Base-by-base conservation (phyloP, 176 grass and related monocot genomes). In the Hordeum vulgare region DNA sequence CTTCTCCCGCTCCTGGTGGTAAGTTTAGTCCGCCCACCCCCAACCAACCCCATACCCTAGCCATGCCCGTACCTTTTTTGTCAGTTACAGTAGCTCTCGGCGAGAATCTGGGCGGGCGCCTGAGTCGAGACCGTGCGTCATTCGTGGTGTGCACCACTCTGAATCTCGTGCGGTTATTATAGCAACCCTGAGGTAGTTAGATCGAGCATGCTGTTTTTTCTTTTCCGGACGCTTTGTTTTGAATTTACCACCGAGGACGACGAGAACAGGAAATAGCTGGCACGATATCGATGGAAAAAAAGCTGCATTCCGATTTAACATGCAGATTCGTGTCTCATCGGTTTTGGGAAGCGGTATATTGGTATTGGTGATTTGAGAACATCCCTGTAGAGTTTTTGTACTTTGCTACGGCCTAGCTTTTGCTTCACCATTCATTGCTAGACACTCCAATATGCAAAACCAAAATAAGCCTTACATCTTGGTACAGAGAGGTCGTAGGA, bases 1-100 rank as follows among this genome's bases (percentile, higher is more conserved):
- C 75, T n/a, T 81, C 61, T 34, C 72, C 35, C 39, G 72, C 66
- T 93, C 94, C 57, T 96, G 94, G 90, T 93, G 90, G 94, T 96
- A 70, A 76, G 90, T 45, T 7, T n/a, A n/a, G 6, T 14, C 2
- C 33, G 31, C 9, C 26, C 11, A 28, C 18, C 27, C 20, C 2
- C 12, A 21, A 35, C 2, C 12, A 21, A 35, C 8, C 14, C n/a
- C 58, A 10, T 57, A 1, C 59, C 42, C 20, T 21, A 71, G 1
- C 4, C 15, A 33, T 31, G 7, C 11, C 5, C 28, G 35, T 0
- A 12, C 25, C 40, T 11, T 80, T 33, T n/a, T 61, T 24, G n/a
- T 21, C 44, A 39, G 26, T 17, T 18, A 25, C 20, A 5, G 13
- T 33, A 17, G 25, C 18, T 71, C 18, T 11, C 24, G 12, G 31